These are phyloP conservation scores for Lathyrus oleraceus DNA, from an alignment of 306 rosid genomes.

Conservation along the genomic window DNA sequence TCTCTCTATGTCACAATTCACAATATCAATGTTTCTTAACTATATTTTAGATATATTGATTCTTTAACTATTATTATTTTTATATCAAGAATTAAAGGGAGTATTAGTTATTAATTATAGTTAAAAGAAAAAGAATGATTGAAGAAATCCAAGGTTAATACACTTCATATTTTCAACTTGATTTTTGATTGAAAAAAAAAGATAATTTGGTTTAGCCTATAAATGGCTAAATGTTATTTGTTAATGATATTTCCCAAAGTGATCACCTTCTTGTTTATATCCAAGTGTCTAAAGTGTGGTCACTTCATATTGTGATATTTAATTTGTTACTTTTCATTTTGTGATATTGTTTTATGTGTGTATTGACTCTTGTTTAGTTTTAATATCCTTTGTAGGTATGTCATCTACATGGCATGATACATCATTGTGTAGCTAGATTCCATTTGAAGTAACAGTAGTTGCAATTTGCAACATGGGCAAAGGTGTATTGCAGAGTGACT, in stretches of 20 bases:
- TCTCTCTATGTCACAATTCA: no score
- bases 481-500: conserved; percentile 4
- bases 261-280: conserved; percentile 27
- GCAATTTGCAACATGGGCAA: conserved; percentile 33
- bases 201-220: not conserved
- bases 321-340: conserved; percentile 4
- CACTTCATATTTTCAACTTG: no score
- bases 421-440: not conserved
- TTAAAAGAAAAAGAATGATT: no score
- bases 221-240: not conserved
- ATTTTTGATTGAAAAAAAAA: no score
- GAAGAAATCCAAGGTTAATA: no score
- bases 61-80: no score
- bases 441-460: not conserved
- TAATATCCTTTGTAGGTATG: not conserved
- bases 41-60: no score
- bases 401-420: conserved; percentile 8
- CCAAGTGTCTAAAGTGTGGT: conserved; percentile 21
- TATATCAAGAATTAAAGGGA: no score
- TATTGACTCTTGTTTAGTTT: conserved; percentile 4
- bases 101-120: no score
- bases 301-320: conserved; percentile 23
- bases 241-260: not conserved
- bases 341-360: conserved; percentile 1
- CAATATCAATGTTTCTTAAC: no score